Evolutionary conservation across 129 eudicot genomes (phyloP).

Genomic region (Flaveria trinervia): DNA sequence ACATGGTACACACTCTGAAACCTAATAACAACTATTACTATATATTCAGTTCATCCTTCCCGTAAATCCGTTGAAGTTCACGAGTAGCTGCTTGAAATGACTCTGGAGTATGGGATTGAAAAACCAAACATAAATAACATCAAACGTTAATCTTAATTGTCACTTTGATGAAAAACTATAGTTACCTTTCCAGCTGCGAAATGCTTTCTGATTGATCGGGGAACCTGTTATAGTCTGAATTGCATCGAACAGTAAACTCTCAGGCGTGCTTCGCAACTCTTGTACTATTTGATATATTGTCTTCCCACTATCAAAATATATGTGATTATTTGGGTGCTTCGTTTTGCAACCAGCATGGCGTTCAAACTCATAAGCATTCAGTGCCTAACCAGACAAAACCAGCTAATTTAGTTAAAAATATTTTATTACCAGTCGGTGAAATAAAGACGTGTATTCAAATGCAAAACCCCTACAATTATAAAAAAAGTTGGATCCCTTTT

Average conservation of each 20-base stretch:
- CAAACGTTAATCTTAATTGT: not conserved
- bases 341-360: slow-evolving; percentile 90
- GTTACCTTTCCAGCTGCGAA: slow-evolving; percentile 82
- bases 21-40: slow-evolving; percentile 26
- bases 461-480: not conserved
- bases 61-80: slow-evolving; percentile 87
- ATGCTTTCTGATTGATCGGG: slow-evolving; percentile 78
- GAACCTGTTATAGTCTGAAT: slow-evolving; percentile 79
- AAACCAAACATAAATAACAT: not conserved
- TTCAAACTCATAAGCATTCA: slow-evolving; percentile 81
- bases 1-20: slow-evolving; percentile 12
- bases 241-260: slow-evolving; percentile 63
- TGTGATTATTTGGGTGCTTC: slow-evolving; percentile 89
- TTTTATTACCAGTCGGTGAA: not conserved
- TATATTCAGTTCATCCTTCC: slow-evolving; percentile 72
- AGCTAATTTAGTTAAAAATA: not conserved
- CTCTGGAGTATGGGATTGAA: slow-evolving; percentile 34
- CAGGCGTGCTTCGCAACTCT: slow-evolving; percentile 73
- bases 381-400: slow-evolving; percentile 40
- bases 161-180: not conserved
- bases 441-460: not conserved
- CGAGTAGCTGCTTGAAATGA: slow-evolving; percentile 90
- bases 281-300: slow-evolving; percentile 84
- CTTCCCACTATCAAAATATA: slow-evolving; percentile 79
- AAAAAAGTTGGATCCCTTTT: not conserved